These are phyloP conservation scores for Plasmodium cynomolgi DNA, from an alignment of 169 alveolate genomes.

Conservation along the genomic window DNA sequence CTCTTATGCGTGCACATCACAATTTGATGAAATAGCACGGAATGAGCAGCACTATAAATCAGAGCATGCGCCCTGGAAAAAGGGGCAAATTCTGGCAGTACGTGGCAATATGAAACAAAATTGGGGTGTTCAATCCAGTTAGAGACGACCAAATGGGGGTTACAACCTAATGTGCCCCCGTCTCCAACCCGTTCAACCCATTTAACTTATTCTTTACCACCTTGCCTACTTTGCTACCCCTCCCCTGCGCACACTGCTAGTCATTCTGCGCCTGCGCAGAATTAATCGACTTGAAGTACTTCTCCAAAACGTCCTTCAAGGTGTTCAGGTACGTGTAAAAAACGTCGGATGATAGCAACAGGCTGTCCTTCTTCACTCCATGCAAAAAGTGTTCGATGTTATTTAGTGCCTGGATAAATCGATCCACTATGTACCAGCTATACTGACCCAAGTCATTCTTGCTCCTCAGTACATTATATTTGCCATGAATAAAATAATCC, in stretches of 20 bases:
- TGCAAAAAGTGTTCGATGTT: conserved; percentile 71
- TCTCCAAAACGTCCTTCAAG: conserved; percentile 45
- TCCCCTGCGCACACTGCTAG: neutral
- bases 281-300: conserved; percentile 61
- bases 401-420: conserved; percentile 77
- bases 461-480: conserved; percentile 77
- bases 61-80: neutral
- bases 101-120: neutral
- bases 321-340: conserved; percentile 33
- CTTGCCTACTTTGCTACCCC: neutral
- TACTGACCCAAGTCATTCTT: conserved; percentile 85
- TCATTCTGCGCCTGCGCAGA: conserved; percentile 12
- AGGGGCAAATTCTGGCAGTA: neutral
- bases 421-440: conserved; percentile 82
- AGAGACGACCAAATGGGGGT: neutral
- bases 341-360: conserved; percentile 31
- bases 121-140: neutral
- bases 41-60: neutral
- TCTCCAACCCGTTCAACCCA: neutral
- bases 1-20: neutral
- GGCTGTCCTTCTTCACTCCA: conserved; percentile 49
- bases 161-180: neutral
- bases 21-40: neutral
- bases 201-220: neutral
- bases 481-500: conserved; percentile 85